These are phyloP conservation scores for Diaporthe sp. DNA, from an alignment of 2,329 filamentous ascomycete species.

Conservation along the genomic window DNA sequence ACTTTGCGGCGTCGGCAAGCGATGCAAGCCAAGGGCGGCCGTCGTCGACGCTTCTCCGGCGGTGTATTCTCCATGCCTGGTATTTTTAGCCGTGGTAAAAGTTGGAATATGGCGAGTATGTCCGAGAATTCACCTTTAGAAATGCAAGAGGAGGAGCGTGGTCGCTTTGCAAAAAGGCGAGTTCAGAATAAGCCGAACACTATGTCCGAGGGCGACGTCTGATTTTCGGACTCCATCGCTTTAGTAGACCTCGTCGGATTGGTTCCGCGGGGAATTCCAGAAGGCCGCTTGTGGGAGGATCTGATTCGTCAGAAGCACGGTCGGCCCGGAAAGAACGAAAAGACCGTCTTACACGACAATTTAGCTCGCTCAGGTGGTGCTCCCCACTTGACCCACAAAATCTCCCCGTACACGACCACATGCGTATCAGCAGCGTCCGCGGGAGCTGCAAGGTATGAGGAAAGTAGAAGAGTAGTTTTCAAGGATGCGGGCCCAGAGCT, in stretches of 20 bases:
- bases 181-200: not conserved
- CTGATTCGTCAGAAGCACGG: not conserved
- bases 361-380: not conserved
- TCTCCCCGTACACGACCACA: not conserved
- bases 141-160: not conserved
- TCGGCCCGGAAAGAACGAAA: not conserved
- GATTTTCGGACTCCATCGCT: not conserved
- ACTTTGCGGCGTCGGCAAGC: constrained; percentile 61
- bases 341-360: constrained; percentile 10
- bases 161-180: not conserved
- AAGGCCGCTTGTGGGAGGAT: not conserved
- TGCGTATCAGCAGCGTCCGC: not conserved
- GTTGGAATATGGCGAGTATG: not conserved
- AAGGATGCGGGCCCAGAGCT: not conserved
- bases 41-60: constrained; percentile 42
- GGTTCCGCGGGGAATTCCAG: not conserved
- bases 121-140: not conserved
- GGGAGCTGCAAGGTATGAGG: not conserved
- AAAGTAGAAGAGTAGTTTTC: not conserved
- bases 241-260: not conserved
- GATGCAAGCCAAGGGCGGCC: constrained; percentile 50
- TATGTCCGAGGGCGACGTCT: not conserved
- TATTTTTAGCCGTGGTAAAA: not conserved
- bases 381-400: not conserved
- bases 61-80: constrained; percentile 30